Evolutionary conservation across 805 yeast species (phyloP).

Genomic region (Komagataella pastoris): DNA sequence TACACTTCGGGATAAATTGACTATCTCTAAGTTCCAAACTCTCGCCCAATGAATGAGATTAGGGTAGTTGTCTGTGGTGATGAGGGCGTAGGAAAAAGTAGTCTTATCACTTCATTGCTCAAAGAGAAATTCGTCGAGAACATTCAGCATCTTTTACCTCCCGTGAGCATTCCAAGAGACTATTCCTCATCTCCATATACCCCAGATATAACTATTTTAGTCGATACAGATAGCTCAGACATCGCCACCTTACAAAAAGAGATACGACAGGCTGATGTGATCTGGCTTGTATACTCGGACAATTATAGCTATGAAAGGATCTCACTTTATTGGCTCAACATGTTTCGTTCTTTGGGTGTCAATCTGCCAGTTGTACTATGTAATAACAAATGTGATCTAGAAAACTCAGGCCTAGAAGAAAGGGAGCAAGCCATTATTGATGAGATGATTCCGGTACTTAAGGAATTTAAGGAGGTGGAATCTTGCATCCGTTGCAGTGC

Average conservation of each 20-base stretch:
- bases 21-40: neutral
- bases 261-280: constrained; percentile 75
- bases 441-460: constrained; percentile 73
- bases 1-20: neutral
- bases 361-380: constrained; percentile 87
- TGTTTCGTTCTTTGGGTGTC: constrained; percentile 85
- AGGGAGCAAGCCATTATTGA: constrained; percentile 43
- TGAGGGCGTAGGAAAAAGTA: constrained; percentile 78
- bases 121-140: constrained; percentile 73
- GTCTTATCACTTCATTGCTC: constrained; percentile 65
- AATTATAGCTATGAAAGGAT: constrained; percentile 91
- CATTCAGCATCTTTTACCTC: constrained; percentile 69
- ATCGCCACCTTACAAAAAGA: constrained; percentile 48
- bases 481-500: constrained; percentile 87
- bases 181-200: constrained; percentile 46
- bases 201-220: constrained; percentile 52
- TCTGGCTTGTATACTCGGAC: constrained; percentile 90
- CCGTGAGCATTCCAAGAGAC: constrained; percentile 71
- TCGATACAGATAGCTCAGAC: constrained; percentile 73
- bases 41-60: constrained; percentile 29
- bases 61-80: constrained; percentile 91
- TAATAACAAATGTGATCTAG: constrained; percentile 62
- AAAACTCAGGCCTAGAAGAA: constrained; percentile 14
- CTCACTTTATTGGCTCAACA: constrained; percentile 88
- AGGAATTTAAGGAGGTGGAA: constrained; percentile 90